Conservation (phyloP, 805 yeast species). For the Kodamaea hsintzibuensis region DNA sequence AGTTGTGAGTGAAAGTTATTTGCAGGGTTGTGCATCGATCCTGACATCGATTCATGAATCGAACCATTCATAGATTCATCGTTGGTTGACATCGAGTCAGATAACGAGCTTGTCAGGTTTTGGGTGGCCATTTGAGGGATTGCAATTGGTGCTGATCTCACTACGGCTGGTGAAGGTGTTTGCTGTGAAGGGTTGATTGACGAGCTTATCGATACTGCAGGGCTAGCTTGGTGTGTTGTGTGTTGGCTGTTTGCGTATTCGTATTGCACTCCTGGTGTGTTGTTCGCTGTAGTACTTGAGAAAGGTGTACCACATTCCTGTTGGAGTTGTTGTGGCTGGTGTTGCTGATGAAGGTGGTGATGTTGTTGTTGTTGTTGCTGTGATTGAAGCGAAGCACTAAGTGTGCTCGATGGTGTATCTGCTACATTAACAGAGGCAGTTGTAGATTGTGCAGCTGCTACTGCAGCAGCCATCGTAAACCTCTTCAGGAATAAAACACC, state of each 20-base stretch:
- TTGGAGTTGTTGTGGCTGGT: neutral
- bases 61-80: constrained; percentile 2
- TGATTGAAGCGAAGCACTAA: neutral
- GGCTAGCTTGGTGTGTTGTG: neutral
- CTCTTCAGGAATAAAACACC: constrained; percentile 14
- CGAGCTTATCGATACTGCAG: constrained; percentile 2
- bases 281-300: constrained; percentile 2
- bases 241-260: constrained; percentile 9
- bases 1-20: constrained; percentile 4
- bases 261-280: constrained; percentile 3
- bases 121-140: constrained; percentile 2
- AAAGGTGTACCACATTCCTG: constrained; percentile 5
- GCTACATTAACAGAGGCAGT: neutral
- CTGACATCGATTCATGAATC: neutral
- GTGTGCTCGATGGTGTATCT: neutral
- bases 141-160: constrained; percentile 4
- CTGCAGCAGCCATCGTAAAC: constrained; percentile 18
- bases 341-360: constrained; percentile 5
- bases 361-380: too few relatives aligned
- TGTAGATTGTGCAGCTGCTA: constrained; percentile 15
- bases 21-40: constrained; percentile 1
- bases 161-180: constrained; percentile 2
- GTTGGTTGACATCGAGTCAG: constrained; percentile 4
- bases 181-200: neutral
- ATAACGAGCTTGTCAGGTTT: neutral